Conservation (phyloP, 2,329 filamentous ascomycete species). For the Botrytis porri region DNA sequence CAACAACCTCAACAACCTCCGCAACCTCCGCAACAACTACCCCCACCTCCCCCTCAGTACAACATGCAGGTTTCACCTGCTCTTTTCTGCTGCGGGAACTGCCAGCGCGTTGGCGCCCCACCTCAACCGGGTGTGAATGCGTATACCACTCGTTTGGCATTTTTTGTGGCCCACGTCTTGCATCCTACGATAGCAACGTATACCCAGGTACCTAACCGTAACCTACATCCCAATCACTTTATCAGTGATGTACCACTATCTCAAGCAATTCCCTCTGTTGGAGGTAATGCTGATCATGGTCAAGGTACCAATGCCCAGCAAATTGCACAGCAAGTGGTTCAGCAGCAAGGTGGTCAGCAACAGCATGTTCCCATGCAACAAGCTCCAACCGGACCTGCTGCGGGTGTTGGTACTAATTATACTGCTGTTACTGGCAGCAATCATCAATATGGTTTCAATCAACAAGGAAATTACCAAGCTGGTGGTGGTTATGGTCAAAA, state of each 20-base stretch:
- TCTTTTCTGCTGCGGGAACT: neutral
- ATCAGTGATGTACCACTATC: neutral
- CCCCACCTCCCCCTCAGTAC: neutral
- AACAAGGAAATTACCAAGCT: neutral
- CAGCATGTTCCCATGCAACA: neutral
- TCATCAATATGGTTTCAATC: neutral
- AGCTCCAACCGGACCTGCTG: neutral
- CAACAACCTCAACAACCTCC: neutral
- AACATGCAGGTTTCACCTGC: neutral
- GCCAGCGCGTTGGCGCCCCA: neutral
- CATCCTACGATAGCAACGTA: slow-evolving; percentile 7
- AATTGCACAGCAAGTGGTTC: neutral
- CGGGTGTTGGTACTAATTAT: neutral
- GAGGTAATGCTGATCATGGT: no score
- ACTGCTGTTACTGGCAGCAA: neutral
- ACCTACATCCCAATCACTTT: neutral
- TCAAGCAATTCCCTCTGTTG: neutral
- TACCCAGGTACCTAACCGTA: neutral
- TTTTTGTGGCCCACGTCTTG: neutral
- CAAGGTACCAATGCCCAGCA: neutral
- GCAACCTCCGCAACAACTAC: neutral
- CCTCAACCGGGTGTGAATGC: neutral
- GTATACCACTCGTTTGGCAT: slow-evolving; percentile 4
- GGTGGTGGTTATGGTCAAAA: neutral
- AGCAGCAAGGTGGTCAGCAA: neutral